phyloP scores from a whole-genome alignment of 2,329 filamentous ascomycete genomes.

The Aspergillus tamarii region DNA sequence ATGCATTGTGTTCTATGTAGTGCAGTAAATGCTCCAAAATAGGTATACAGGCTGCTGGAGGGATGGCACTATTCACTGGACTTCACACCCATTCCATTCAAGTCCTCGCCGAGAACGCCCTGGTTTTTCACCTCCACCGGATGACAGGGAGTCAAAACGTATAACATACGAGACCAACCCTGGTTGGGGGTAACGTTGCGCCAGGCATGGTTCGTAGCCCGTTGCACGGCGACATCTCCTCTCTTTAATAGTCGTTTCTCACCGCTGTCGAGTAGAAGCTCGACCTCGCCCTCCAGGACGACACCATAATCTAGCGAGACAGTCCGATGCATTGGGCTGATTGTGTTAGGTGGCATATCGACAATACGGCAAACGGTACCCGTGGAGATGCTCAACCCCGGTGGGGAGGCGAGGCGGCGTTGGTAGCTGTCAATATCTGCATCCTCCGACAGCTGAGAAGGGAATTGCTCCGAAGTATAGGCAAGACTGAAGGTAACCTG shows the following conservation, averaged over 20 bases:
- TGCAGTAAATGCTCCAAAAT: too few relatives aligned
- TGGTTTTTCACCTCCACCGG: constrained; percentile 29
- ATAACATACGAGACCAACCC: constrained; percentile 32
- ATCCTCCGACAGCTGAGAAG: constrained; percentile 50
- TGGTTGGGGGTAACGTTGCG: constrained; percentile 34
- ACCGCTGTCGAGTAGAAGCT: constrained; percentile 54
- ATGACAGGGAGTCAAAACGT: constrained; percentile 28
- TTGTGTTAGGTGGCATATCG: constrained; percentile 48
- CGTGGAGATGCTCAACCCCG: constrained; percentile 53
- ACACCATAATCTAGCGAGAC: constrained; percentile 57
- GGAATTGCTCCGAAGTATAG: constrained; percentile 54
- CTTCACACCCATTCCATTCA: constrained; percentile 28
- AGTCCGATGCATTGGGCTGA: constrained; percentile 55
- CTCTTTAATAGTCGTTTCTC: constrained; percentile 48
- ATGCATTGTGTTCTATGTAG: neutral
- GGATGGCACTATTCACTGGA: neutral
- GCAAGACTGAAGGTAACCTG: constrained; percentile 53
- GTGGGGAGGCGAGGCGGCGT: constrained; percentile 47
- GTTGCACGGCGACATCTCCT: constrained; percentile 59
- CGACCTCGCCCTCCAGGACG: constrained; percentile 55
- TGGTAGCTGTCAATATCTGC: constrained; percentile 53
- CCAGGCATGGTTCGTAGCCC: constrained; percentile 46
- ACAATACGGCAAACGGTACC: constrained; percentile 47
- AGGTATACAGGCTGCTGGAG: neutral
- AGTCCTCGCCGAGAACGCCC: constrained; percentile 30